Conservation (phyloP, 768 basidiomycete genomes). For the Pleurotus salmoneostramineus region DNA sequence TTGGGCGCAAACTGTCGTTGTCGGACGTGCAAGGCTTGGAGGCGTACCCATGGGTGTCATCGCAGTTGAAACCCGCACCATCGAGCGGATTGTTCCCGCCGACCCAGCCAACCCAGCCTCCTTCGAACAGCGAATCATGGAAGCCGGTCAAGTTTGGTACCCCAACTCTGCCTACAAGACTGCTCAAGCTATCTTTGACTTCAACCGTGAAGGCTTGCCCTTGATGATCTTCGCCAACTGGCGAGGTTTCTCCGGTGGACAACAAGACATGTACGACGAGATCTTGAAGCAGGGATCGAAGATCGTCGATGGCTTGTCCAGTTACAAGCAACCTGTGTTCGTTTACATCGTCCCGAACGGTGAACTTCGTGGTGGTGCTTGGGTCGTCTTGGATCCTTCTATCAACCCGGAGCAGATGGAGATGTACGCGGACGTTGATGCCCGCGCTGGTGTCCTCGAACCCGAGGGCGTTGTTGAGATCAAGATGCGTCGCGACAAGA, state of each 20-base stretch:
- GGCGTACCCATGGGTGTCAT: conserved; percentile 98
- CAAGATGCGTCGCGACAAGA: conserved; percentile 95
- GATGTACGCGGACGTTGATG: conserved; percentile 97
- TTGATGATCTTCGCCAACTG: conserved; percentile 99
- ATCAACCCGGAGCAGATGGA: conserved; percentile 98
- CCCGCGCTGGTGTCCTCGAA: conserved; percentile 94
- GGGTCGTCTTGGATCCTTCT: conserved; percentile 98
- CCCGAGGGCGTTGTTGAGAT: conserved; percentile 98
- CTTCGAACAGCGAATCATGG: conserved; percentile 97
- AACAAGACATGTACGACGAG: conserved; percentile 99
- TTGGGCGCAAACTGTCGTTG: conserved; percentile 99
- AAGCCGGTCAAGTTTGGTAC: conserved; percentile 99
- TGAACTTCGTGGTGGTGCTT: conserved; percentile 97
- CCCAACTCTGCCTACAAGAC: conserved; percentile 99
- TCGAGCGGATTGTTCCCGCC: conserved; percentile 94
- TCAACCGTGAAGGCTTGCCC: conserved; percentile 94
- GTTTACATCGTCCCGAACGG: conserved; percentile 99
- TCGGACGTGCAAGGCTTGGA: conserved; percentile 92
- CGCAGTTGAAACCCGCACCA: conserved; percentile 95
- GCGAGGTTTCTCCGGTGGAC: conserved; percentile 99
- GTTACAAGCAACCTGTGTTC: conserved; percentile 96
- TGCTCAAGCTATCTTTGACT: conserved; percentile 98
- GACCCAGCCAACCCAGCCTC: conserved; percentile 97
- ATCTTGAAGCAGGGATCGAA: conserved; percentile 96
- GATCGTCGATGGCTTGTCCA: conserved; percentile 96